Base-by-base conservation (phyloP, 164 flowering plant genomes). In the Umbellularia californica region DNA sequence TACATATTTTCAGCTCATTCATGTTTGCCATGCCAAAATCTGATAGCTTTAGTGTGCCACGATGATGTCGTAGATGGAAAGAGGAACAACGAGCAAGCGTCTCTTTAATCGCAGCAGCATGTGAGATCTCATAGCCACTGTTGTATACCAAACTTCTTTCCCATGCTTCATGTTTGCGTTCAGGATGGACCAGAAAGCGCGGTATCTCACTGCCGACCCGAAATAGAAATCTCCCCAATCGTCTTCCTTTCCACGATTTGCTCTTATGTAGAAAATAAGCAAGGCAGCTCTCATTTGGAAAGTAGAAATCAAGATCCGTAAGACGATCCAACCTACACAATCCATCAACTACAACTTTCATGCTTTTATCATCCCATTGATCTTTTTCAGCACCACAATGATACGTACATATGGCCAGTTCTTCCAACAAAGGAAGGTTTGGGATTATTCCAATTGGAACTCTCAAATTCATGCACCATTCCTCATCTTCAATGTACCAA, bases 241-340 rank as follows among this genome's bases (percentile, higher is more conserved):
- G 2, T 7, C 17, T 25, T 52, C 4, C 20, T 22, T 24, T 65
- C 23, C 33, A 47, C 12, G 70, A 11, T 62, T 9, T 23, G 28
- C 68, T 62, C 2, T 4, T 11, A 6, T 65, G 52, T 35, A 55
- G 24, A 19, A 58, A 51, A 17, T 28, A 10, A 17, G 50, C 47
- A 27, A 79, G 33, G 65, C 64, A 24, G 58, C 65, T 71, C n/a
- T 69, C 24, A 12, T 24, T 27, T 30, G 76, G 79, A 58, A 79
- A 70, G 71, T 28, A 47, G 14, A 78, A 67, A 12, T 71, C 63
- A 33, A 78, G 72, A 27, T 9, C 5, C 0, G 25, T 65, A 22
- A 79, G 27, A 25, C 50, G 19, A 15, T 7, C 0, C 23, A 79
- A 66, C 64, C 35, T 27, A 3, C 33, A 15, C 60, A 79, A 12